Percentiles rank a stretch among this genome's conserved stretches.
phyloP scores from a whole-genome alignment of 1,284 basidiomycete species.

The Ceratobasidium papillatum region DNA sequence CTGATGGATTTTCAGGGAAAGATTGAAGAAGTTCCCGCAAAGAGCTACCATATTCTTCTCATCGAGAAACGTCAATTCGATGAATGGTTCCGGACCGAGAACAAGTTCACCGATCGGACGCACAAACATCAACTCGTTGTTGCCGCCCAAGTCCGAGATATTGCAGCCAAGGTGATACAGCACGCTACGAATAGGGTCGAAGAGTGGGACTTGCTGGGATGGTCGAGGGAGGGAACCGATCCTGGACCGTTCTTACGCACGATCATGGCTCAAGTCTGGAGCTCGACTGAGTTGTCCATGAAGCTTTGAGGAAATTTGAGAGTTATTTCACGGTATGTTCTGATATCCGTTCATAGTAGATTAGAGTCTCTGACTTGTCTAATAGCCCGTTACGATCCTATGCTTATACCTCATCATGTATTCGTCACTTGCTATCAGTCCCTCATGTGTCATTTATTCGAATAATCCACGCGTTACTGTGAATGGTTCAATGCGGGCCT shows the following conservation, averaged over 20 bases:
- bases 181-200: constrained; percentile 7
- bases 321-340: background rate
- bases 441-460: background rate
- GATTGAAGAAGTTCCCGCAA: constrained; percentile 16
- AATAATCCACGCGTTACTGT: background rate
- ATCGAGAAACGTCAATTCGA: constrained; percentile 38
- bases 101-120: constrained; percentile 19
- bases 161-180: constrained; percentile 26
- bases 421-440: background rate
- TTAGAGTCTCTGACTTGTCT: background rate
- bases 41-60: constrained; percentile 14
- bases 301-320: background rate
- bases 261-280: constrained; percentile 38
- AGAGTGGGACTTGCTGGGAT: constrained; percentile 35
- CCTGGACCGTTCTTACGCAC: constrained; percentile 22
- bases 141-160: constrained; percentile 30
- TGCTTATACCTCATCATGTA: background rate
- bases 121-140: constrained; percentile 25
- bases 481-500: too few species aligned
- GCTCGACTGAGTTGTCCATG: constrained; percentile 27
- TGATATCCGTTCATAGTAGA: background rate
- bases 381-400: background rate
- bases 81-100: constrained; percentile 37
- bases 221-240: constrained; percentile 31
- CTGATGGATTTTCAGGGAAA: constrained; percentile 2